Evolutionary conservation across 1,284 basidiomycete species (phyloP).

Genomic region (Apiotrichum sp.): DNA sequence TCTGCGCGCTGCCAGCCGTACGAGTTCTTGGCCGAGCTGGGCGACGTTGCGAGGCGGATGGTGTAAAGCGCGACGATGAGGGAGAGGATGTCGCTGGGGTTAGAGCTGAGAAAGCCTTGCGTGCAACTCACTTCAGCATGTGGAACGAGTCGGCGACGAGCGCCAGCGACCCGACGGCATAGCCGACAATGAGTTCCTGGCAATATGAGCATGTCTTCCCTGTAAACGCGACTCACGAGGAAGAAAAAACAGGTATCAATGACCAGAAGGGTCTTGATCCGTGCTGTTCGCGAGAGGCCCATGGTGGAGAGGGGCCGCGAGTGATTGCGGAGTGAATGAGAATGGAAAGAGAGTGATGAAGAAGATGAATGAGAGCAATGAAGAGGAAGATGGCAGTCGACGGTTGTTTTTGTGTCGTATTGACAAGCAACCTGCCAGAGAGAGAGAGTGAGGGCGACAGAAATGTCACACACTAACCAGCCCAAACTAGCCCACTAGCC

Average conservation of each 20-base stretch:
- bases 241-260: conserved; percentile 91
- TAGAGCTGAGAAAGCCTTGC: conserved; percentile 44
- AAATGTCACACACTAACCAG: no score
- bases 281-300: conserved; percentile 62
- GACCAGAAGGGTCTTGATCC: conserved; percentile 71
- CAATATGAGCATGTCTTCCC: no score
- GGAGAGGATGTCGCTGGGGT: conserved; percentile 81
- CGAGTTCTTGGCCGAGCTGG: conserved; percentile 38
- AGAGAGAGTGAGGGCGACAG: no score
- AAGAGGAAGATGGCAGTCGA: no score
- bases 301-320: conserved; percentile 40
- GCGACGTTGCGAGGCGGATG: conserved; percentile 64
- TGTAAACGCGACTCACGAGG: conserved; percentile 56
- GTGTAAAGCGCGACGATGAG: conserved; percentile 93
- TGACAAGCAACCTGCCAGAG: no score
- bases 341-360: background rate
- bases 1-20: conserved; percentile 91
- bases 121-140: conserved; percentile 76
- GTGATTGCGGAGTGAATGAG: background rate
- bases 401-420: no score
- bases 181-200: conserved; percentile 56
- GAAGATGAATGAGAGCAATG: background rate
- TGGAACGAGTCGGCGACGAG: conserved; percentile 97
- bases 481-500: no score
- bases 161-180: conserved; percentile 88